These are phyloP conservation scores for Aspergillus glaucus DNA, from an alignment of 2,329 filamentous ascomycete species.

Conservation along the genomic window DNA sequence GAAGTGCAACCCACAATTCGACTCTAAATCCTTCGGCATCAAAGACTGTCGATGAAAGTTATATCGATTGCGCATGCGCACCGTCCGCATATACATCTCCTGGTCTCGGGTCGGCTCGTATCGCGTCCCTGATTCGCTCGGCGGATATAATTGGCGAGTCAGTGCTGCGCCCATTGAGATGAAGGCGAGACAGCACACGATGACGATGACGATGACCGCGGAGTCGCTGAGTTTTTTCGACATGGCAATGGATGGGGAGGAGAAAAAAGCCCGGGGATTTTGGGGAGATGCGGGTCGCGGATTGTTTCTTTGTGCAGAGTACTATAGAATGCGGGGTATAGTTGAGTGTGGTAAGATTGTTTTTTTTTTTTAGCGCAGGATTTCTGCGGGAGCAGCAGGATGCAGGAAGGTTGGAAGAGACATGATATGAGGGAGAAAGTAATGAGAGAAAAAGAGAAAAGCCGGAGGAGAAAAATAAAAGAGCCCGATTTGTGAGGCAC, in stretches of 20 bases:
- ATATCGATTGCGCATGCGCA: slow-evolving; percentile 21
- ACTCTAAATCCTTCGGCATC: slow-evolving; percentile 14
- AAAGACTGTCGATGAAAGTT: slow-evolving; percentile 18
- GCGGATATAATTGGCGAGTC: slow-evolving; percentile 19
- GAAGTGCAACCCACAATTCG: slow-evolving; percentile 13
- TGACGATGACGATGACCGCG: slow-evolving; percentile 27
- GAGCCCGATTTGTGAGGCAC: background rate
- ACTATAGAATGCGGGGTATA: no score
- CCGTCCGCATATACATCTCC: slow-evolving; percentile 25
- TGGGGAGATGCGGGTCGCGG: background rate
- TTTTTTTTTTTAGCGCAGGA: background rate
- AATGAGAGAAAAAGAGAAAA: background rate
- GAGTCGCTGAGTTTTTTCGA: slow-evolving; percentile 11
- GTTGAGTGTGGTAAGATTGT: background rate
- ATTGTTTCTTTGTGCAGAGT: no score
- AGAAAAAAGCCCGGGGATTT: background rate
- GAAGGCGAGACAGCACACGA: slow-evolving; percentile 23
- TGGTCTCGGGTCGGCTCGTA: slow-evolving; percentile 22
- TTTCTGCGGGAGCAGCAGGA: background rate
- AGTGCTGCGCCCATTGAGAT: slow-evolving; percentile 26
- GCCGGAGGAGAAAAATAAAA: background rate
- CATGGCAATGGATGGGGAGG: background rate
- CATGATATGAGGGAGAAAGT: background rate
- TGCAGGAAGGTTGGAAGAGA: background rate
- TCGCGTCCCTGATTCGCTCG: slow-evolving; percentile 9